Percentiles rank a stretch among this genome's conserved stretches.
phyloP scores from a whole-genome alignment of 257 asterid genomes.

The Ilex asprella region DNA sequence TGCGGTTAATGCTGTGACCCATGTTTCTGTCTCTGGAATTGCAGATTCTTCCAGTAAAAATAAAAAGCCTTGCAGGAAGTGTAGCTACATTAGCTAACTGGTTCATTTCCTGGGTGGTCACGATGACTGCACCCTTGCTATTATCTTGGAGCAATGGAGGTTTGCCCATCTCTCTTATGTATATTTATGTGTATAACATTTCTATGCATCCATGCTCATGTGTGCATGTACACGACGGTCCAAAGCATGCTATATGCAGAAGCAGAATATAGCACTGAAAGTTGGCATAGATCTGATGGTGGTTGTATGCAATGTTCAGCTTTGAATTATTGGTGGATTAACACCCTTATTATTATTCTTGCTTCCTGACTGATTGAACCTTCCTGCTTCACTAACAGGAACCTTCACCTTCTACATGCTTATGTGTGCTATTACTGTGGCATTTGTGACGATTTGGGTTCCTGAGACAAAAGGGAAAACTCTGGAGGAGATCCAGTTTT shows the following conservation, averaged over 20 bases:
- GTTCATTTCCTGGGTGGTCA: slow-evolving; percentile 59
- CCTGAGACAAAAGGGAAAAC: slow-evolving; percentile 90
- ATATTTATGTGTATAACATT: not conserved
- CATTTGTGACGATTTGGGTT: slow-evolving; percentile 52
- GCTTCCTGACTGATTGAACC: slow-evolving; percentile 1
- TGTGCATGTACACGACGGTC: not conserved
- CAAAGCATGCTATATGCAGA: not conserved
- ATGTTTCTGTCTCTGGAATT: not conserved
- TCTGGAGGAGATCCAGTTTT: slow-evolving; percentile 68
- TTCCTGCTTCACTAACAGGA: slow-evolving; percentile 34
- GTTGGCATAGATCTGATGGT: not conserved
- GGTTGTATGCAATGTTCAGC: not conserved
- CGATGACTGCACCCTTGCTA: slow-evolving; percentile 72
- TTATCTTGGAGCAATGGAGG: slow-evolving; percentile 84
- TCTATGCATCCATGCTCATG: too few species aligned
- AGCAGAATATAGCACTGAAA: not conserved
- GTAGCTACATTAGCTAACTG: slow-evolving; percentile 77
- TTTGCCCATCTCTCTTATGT: slow-evolving; percentile 13
- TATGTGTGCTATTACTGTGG: slow-evolving; percentile 36
- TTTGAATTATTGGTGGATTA: too few species aligned
- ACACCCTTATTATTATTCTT: too few species aligned
- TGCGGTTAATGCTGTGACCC: too few species aligned
- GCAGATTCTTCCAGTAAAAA: slow-evolving; percentile 81
- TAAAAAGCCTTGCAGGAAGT: slow-evolving; percentile 89
- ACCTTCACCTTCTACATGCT: slow-evolving; percentile 50